Percentiles rank a stretch among this genome's conserved stretches.
Conservation (phyloP, 257 asterid genomes). For the Fraxinus pennsylvanica region DNA sequence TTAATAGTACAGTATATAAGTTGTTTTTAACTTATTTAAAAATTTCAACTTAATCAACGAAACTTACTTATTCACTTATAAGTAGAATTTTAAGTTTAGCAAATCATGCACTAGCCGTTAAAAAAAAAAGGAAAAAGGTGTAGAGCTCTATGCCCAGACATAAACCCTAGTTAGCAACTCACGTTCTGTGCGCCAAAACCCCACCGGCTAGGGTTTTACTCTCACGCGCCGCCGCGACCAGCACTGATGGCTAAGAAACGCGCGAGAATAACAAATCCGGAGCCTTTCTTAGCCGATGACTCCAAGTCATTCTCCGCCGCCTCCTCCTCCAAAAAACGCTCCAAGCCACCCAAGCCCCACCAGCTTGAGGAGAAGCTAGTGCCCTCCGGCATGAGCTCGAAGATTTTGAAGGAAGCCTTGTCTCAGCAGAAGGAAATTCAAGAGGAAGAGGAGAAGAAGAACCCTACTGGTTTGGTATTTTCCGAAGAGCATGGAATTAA, state of each 20-base stretch:
- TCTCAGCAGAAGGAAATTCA: conserved; percentile 83
- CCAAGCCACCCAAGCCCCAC: conserved; percentile 64
- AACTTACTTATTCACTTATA: no score
- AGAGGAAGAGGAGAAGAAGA: conserved; percentile 59
- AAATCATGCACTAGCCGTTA: no score
- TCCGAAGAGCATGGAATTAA: conserved; percentile 31
- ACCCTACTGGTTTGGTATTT: conserved; percentile 37
- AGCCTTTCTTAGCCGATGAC: conserved; percentile 62
- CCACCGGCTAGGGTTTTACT: conserved; percentile 14
- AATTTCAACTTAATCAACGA: no score
- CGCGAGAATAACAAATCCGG: conserved; percentile 68
- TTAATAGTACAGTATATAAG: no score
- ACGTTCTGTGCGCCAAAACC: not conserved
- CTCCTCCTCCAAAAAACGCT: conserved; percentile 55
- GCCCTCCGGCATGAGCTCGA: conserved; percentile 71
- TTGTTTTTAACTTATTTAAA: no score
- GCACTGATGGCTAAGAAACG: conserved; percentile 74
- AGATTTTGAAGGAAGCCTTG: conserved; percentile 75
- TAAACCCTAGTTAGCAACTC: not conserved
- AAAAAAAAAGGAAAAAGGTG: no score
- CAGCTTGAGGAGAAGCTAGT: conserved; percentile 64
- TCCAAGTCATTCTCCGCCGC: conserved; percentile 45
- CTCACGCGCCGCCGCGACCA: not conserved
- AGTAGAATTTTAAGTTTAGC: no score
- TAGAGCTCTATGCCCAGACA: not conserved